A percentile compares a stretch with the other conserved stretches of the same genome.
Conservation (phyloP, 768 basidiomycete species). For the Infundibulicybe gibba region DNA sequence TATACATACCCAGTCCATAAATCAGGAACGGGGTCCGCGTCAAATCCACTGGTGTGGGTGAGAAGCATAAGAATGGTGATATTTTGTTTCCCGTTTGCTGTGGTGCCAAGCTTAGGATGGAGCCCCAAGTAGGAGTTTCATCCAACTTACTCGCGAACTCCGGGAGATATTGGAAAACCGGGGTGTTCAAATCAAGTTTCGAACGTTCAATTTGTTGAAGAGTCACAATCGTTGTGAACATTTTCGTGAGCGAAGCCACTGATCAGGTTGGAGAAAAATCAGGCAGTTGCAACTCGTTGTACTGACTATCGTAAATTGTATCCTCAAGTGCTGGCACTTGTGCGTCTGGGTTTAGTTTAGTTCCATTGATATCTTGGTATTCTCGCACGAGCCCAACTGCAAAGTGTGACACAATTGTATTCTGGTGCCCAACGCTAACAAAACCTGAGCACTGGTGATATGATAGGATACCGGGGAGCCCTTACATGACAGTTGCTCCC, state of each 20-base stretch:
- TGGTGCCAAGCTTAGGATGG: background rate
- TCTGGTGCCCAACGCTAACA: slow-evolving; percentile 16
- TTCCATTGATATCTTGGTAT: slow-evolving; percentile 20
- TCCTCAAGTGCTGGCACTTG: slow-evolving; percentile 14
- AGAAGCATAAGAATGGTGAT: slow-evolving; percentile 22
- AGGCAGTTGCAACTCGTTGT: background rate
- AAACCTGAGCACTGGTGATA: background rate
- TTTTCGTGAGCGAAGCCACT: slow-evolving; percentile 27
- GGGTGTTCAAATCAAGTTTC: slow-evolving; percentile 12
- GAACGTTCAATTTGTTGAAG: slow-evolving; percentile 22
- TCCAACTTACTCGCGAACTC: slow-evolving; percentile 16
- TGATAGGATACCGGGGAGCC: background rate
- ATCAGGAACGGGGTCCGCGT: slow-evolving; percentile 20
- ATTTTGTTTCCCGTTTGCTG: slow-evolving; percentile 20
- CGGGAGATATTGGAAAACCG: slow-evolving; percentile 18
- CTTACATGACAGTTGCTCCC: slow-evolving; percentile 21
- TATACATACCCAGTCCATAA: slow-evolving; percentile 17
- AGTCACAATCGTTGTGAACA: slow-evolving; percentile 21
- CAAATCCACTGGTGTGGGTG: slow-evolving; percentile 24
- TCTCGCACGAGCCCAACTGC: slow-evolving; percentile 16
- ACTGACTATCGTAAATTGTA: slow-evolving; percentile 21
- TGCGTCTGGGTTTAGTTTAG: slow-evolving; percentile 9
- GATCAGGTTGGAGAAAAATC: background rate
- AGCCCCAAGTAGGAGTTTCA: background rate
- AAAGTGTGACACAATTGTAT: slow-evolving; percentile 20